phyloP scores from a whole-genome alignment of 2,329 filamentous ascomycete genomes.

The Sclerotinia trifoliorum region DNA sequence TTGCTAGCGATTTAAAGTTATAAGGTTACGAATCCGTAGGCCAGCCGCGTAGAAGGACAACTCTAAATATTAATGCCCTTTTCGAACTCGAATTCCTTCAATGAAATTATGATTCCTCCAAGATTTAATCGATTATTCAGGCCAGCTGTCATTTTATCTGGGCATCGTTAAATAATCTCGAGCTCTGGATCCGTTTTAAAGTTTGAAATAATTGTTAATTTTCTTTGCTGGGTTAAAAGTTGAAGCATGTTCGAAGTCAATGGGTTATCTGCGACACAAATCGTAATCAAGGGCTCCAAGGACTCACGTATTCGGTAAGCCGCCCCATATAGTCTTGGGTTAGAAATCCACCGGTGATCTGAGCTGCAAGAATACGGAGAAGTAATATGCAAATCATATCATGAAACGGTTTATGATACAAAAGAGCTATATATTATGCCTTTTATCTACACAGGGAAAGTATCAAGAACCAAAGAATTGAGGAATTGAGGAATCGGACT shows the following conservation, averaged over 20 bases:
- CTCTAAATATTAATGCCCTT: constrained; percentile 1
- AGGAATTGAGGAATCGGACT: no score
- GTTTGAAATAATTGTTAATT: constrained; percentile 26
- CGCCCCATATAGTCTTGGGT: not conserved
- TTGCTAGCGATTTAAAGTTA: not conserved
- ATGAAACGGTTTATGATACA: not conserved
- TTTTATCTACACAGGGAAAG: no score
- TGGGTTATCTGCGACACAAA: constrained; percentile 23
- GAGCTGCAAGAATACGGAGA: constrained; percentile 1
- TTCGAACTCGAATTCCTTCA: not conserved
- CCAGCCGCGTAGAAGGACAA: not conserved
- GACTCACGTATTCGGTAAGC: constrained; percentile 23
- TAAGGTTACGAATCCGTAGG: constrained; percentile 10
- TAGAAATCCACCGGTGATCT: not conserved
- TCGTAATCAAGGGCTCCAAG: constrained; percentile 18
- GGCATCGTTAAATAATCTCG: constrained; percentile 25
- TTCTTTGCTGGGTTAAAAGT: constrained; percentile 23
- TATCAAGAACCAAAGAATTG: not conserved
- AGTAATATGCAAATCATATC: not conserved
- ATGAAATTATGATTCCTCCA: not conserved
- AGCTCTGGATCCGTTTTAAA: not conserved
- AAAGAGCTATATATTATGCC: not conserved
- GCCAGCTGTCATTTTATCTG: constrained; percentile 33
- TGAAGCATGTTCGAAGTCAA: constrained; percentile 20
- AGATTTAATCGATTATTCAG: constrained; percentile 28